Evolutionary conservation across 371 early-diverging fungal species (phyloP), one percentile per base, ranked within the genome.

Genomic region (Coemansia sp.): DNA sequence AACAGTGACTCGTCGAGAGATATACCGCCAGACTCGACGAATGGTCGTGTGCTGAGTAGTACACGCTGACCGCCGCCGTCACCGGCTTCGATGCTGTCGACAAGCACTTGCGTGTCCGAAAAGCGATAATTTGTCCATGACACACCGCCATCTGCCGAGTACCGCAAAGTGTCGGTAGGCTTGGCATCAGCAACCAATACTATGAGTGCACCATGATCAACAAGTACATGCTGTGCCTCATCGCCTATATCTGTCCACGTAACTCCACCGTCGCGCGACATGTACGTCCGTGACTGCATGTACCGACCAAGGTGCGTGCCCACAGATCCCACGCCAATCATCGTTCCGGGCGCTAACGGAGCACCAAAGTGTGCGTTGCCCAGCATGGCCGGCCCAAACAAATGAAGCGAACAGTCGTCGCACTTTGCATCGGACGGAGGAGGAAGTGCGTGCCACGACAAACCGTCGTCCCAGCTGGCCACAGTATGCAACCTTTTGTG

Each of bases 281-380:
- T 50, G 70, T 82, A 97, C 0, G 93, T 92, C 61, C 90, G 83
- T 24, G 89, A 81, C 11, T 86, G 81, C 2, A 78, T 81, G 59
- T 90, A 88, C 3, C 81, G 82, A 4, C 71, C 71, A 40, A 97
- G 73, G 8, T 73, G 72, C 0, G 80, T 66, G 4, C 97, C 97
- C 0, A 92, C 91, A 63, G 92, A 93, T 10, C 97, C 97, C 14
- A 96, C 90, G 26, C 90, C 97, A 78, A 97, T 81, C 68, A 95
- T 84, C 7, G 92, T 79, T 10, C 98, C 98, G 4, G 93, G 89
- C 0, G 95, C 91, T 5, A 89, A 80, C 0, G 48, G 16, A 0
- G 88, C 84, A 37, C 90, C 87, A 63, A 86, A 92, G n/a, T 87
- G 83, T 0, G 86, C 84, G 18, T 87, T 89, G 8, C 84, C 82